phyloP scores from a whole-genome alignment of 495 filamentous ascomycete genomes.

The Niebla homalea region DNA sequence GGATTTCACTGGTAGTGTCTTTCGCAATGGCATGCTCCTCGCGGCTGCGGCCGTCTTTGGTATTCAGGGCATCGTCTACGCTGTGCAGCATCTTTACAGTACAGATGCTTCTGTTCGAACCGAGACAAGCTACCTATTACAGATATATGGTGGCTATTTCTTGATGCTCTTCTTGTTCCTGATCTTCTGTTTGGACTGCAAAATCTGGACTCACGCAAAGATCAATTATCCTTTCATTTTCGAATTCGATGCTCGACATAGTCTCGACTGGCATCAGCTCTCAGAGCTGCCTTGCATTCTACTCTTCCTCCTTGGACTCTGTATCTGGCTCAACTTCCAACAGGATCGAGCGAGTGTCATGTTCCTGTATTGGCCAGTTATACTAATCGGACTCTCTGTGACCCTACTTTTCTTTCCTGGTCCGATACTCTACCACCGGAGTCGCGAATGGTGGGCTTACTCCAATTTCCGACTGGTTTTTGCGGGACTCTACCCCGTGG shows the following conservation, averaged over 20 bases:
- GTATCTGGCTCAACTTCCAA: slow-evolving; percentile 79
- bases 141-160: slow-evolving; percentile 80
- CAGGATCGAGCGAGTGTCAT: slow-evolving; percentile 48
- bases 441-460: slow-evolving; percentile 70
- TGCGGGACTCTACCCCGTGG: slow-evolving; percentile 80
- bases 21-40: slow-evolving; percentile 67
- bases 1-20: slow-evolving; percentile 60
- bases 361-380: slow-evolving; percentile 80
- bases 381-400: slow-evolving; percentile 55
- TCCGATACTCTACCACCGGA: slow-evolving; percentile 59
- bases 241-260: slow-evolving; percentile 78
- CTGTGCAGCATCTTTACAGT: slow-evolving; percentile 36
- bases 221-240: slow-evolving; percentile 97
- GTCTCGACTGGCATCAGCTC: slow-evolving; percentile 79
- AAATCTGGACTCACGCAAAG: slow-evolving; percentile 65
- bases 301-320: slow-evolving; percentile 59
- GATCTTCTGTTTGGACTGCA: slow-evolving; percentile 66
- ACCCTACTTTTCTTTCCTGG: slow-evolving; percentile 62
- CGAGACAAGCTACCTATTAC: slow-evolving; percentile 62
- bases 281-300: slow-evolving; percentile 72
- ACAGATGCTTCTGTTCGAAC: slow-evolving; percentile 31
- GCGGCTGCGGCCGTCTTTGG: slow-evolving; percentile 61
- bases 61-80: slow-evolving; percentile 61
- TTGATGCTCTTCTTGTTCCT: slow-evolving; percentile 58
- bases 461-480: slow-evolving; percentile 73